These are phyloP conservation scores for Fusarium tricinctum DNA, from an alignment of 2,329 filamentous ascomycete species.

Conservation along the genomic window DNA sequence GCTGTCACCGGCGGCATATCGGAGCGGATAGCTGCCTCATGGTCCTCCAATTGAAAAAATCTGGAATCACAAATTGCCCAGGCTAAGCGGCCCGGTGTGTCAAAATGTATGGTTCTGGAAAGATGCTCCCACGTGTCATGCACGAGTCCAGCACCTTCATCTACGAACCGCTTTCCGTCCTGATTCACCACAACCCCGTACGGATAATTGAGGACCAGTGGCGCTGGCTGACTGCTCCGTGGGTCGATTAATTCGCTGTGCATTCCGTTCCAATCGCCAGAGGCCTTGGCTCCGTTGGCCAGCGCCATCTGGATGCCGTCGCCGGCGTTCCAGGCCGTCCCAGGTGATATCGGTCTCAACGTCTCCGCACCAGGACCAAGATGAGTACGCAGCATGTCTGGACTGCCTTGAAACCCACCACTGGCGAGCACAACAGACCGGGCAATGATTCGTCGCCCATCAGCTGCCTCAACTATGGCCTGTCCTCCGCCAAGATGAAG, in stretches of 20 bases:
- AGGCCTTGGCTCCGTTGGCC: slow-evolving; percentile 17
- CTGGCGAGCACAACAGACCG: slow-evolving; percentile 17
- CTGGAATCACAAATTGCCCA: slow-evolving; percentile 19
- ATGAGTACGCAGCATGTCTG: slow-evolving; percentile 19
- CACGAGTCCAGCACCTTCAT: slow-evolving; percentile 20
- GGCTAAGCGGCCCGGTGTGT: slow-evolving; percentile 17
- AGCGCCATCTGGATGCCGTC: slow-evolving; percentile 20
- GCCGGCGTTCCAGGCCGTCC: slow-evolving; percentile 17
- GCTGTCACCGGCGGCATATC: slow-evolving; percentile 17
- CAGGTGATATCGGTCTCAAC: slow-evolving; percentile 19
- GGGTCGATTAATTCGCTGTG: slow-evolving; percentile 14
- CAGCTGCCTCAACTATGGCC: slow-evolving; percentile 16
- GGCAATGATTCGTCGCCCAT: slow-evolving; percentile 12
- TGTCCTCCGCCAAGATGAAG: slow-evolving; percentile 14
- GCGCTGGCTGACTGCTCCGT: slow-evolving; percentile 17
- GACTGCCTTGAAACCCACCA: slow-evolving; percentile 20
- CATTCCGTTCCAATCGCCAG: slow-evolving; percentile 16
- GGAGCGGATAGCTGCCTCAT: slow-evolving; percentile 20
- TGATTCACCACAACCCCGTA: slow-evolving; percentile 18
- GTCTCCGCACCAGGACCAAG: slow-evolving; percentile 22
- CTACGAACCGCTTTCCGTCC: slow-evolving; percentile 17
- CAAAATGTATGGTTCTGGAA: slow-evolving; percentile 20
- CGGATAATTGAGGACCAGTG: slow-evolving; percentile 17
- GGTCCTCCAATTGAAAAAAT: slow-evolving; percentile 16
- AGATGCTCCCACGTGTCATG: slow-evolving; percentile 18